Evolutionary conservation across 139 green algal species (phyloP), one percentile per base, ranked within the genome.

Genomic region (Asterochloris erici): DNA sequence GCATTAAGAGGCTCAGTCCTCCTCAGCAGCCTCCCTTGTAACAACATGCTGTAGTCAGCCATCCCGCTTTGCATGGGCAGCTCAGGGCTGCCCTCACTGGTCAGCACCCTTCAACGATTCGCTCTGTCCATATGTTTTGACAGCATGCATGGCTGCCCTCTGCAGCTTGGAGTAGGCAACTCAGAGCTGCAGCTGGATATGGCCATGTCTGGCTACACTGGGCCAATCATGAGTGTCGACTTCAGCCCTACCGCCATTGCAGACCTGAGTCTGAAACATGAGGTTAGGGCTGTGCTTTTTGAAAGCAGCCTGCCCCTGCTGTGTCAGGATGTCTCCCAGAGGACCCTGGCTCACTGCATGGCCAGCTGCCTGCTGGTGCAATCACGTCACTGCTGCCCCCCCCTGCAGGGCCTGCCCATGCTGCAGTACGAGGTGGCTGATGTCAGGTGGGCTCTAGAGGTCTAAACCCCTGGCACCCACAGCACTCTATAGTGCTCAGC

Each of bases 141-240:
- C 16, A 4, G 23, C 2, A 60, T 63, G 73, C 28, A 62, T 14
- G 9, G 15, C 12, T 78, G 73, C 62, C 16, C 66, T 24, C 17
- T 79, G 38, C 77, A 81, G 77, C 26, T 73, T 17, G 77, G 77
- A 17, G 77, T 81, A 61, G 77, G 77, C 19, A 81, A 73, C 27
- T 81, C 77, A 16, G 73, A 27, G 63, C 26, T 81, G 63, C 63
- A 81, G 16, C 28, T 74, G 27, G 77, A 81, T 14, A 81, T 81
- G 77, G 63, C 63, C 61, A 27, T 62, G 24, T 62, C 73, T 64
- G 77, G 63, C 12, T 81, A 81, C 28, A 74, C 63, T 12, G 38
- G 38, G 38, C 63, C 15, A 0, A 81, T 81, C 23, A 62, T 63
- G 1, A 73, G 77, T 12, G 27, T 81, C 10, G 77, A 81, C 15